Evolutionary conservation across 805 yeast species (phyloP), one percentile per base, ranked within the genome.

Genomic region (Vanderwaltozyma yarrowii): DNA sequence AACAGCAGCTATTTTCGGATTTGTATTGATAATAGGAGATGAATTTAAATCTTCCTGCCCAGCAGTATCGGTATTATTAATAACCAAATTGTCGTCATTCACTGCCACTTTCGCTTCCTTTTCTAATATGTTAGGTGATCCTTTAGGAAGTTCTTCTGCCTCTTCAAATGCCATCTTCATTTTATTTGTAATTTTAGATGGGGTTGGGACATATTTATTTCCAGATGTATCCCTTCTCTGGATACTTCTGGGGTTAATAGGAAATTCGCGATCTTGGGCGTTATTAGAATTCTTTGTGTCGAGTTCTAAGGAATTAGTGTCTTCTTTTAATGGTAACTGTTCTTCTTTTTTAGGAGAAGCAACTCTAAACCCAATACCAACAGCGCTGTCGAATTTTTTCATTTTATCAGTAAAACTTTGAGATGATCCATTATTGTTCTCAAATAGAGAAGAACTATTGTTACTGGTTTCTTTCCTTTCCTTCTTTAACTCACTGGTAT

Each of bases 301-400:
- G 11, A 6, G 5, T 27, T 12, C n/a, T 19, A 8, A 12, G 13
- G 5, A 3, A 8, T 26, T 7, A 14, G 17, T 3, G 3, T 18
- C 26, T 17, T 10, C 3, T 15, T 28, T 28, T 7, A 10, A 4
- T 3, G 12, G 8, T 6, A 17, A 5, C 4, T 16, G 6, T 6
- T 17, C 32, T 13, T 30, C 33, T n/a, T 16, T 18, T 6, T 21
- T 6, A 21, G 23, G 23, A 21, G 30, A 10, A 24, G 21, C 33
- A 18, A 42, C 43, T 23, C 49, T 38, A 23, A 49, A 38, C 3
- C 54, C 54, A 16, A 49, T 40, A 14, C 49, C 51, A 15, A 45
- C 39, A 23, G 38, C 32, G 23, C 38, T 43, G 26, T 48, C 43
- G 33, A 49, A 49, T 3, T 32, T 39, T 25, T 40, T 44, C 17